phyloP scores from a whole-genome alignment of 2,329 filamentous ascomycete species.

The Arthrobotrys sinensis region DNA sequence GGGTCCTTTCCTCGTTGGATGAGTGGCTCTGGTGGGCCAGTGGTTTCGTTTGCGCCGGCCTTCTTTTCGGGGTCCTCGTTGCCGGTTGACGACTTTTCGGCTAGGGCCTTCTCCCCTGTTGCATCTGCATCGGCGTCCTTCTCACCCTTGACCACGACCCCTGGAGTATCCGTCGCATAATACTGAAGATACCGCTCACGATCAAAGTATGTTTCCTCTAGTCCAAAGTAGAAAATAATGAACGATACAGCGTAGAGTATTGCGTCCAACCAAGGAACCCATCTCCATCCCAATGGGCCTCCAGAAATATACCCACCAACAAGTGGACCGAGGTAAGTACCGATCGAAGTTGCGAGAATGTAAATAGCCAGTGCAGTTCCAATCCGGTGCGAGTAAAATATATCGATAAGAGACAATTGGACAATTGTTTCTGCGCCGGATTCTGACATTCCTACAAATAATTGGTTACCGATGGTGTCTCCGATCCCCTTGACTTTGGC shows the following conservation, averaged over 20 bases:
- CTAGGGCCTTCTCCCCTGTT: slow-evolving; percentile 28
- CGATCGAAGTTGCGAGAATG: slow-evolving; percentile 73
- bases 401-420: slow-evolving; percentile 73
- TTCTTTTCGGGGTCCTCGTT: slow-evolving; percentile 43
- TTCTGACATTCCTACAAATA: slow-evolving; percentile 74
- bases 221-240: slow-evolving; percentile 71
- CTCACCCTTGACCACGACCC: slow-evolving; percentile 55
- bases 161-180: slow-evolving; percentile 62
- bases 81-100: slow-evolving; percentile 40
- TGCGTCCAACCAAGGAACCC: slow-evolving; percentile 72
- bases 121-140: slow-evolving; percentile 34
- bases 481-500: slow-evolving; percentile 68
- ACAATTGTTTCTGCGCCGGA: slow-evolving; percentile 73
- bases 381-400: slow-evolving; percentile 74
- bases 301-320: slow-evolving; percentile 72
- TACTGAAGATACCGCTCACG: slow-evolving; percentile 67
- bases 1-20: slow-evolving; percentile 45
- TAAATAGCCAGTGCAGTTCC: slow-evolving; percentile 73
- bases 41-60: slow-evolving; percentile 23
- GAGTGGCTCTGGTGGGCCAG: slow-evolving; percentile 60
- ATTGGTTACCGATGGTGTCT: slow-evolving; percentile 73
- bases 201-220: slow-evolving; percentile 73
- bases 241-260: slow-evolving; percentile 71
- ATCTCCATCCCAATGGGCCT: slow-evolving; percentile 71
- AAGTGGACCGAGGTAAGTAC: slow-evolving; percentile 73